Evolutionary conservation across 345 rosid genomes (phyloP).

Genomic region (Populus tremula): DNA sequence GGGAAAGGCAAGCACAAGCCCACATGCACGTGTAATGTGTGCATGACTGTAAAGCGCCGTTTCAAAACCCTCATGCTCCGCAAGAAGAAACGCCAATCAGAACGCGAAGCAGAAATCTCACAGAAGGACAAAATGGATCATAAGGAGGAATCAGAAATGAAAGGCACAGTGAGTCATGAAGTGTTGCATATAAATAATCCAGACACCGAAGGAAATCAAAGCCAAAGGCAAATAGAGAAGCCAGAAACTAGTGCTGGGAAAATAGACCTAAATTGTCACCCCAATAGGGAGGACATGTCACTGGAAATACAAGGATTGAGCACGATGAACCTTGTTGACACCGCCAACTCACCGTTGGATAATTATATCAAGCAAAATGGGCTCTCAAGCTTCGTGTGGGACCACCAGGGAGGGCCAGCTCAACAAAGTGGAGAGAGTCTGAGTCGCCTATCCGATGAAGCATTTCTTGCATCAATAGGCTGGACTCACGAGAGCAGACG

Average conservation of each 20-base stretch:
- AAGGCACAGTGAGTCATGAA: conserved; percentile 16
- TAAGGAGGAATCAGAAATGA: conserved; percentile 34
- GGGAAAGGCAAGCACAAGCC: conserved; percentile 91
- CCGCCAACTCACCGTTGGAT: conserved; percentile 15
- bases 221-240: conserved; percentile 30
- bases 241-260: conserved; percentile 42
- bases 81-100: conserved; percentile 78
- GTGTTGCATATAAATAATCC: conserved; percentile 14
- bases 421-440: conserved; percentile 23
- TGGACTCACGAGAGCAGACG: conserved; percentile 24
- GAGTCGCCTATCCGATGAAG: conserved; percentile 40
- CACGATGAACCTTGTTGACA: conserved; percentile 26
- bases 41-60: conserved; percentile 91
- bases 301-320: conserved; percentile 23
- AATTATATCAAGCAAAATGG: conserved; percentile 26
- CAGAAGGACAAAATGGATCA: conserved; percentile 28
- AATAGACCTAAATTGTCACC: conserved; percentile 57
- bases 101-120: conserved; percentile 46
- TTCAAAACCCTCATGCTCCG: conserved; percentile 87
- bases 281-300: conserved; percentile 42
- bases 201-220: conserved; percentile 37
- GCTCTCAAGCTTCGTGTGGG: conserved; percentile 19
- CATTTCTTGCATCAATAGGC: conserved; percentile 34
- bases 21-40: conserved; percentile 72
- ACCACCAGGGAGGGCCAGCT: conserved; percentile 26